Evolutionary conservation across 2,329 filamentous ascomycete genomes (phyloP).

Genomic region (Hypoxylon sp.): DNA sequence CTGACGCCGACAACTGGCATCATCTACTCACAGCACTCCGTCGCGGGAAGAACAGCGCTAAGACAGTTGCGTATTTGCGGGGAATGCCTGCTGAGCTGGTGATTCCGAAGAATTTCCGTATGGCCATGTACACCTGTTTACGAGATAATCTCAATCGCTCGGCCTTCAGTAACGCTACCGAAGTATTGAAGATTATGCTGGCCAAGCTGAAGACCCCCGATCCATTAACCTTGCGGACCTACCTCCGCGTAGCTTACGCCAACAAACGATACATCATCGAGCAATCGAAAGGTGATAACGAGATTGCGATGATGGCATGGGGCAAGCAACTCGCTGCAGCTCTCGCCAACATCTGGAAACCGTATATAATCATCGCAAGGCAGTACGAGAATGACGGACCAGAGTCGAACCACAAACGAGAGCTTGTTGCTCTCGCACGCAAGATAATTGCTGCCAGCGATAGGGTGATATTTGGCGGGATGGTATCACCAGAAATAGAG

Average conservation of each 20-base stretch:
- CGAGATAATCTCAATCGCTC: conserved; percentile 83
- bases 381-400: conserved; percentile 31
- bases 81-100: conserved; percentile 65
- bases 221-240: conserved; percentile 65
- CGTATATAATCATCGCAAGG: conserved; percentile 56
- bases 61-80: conserved; percentile 72
- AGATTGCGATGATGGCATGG: conserved; percentile 60
- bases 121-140: conserved; percentile 81
- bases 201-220: conserved; percentile 63
- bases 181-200: conserved; percentile 76
- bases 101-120: conserved; percentile 72
- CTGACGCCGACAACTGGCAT: conserved; percentile 80
- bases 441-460: conserved; percentile 53
- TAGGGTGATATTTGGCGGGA: conserved; percentile 44
- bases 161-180: conserved; percentile 74
- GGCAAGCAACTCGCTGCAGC: conserved; percentile 67
- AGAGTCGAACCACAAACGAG: conserved; percentile 29
- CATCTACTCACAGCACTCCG: conserved; percentile 78
- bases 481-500: conserved; percentile 33
- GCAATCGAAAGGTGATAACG: conserved; percentile 52
- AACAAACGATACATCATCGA: conserved; percentile 60
- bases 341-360: conserved; percentile 66
- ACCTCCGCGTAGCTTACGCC: conserved; percentile 69
- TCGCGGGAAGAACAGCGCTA: conserved; percentile 74
- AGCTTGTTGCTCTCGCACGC: conserved; percentile 51